These are phyloP conservation scores for Linnemannia zychae DNA, from an alignment of 192 early-diverging fungal genomes.

Conservation along the genomic window DNA sequence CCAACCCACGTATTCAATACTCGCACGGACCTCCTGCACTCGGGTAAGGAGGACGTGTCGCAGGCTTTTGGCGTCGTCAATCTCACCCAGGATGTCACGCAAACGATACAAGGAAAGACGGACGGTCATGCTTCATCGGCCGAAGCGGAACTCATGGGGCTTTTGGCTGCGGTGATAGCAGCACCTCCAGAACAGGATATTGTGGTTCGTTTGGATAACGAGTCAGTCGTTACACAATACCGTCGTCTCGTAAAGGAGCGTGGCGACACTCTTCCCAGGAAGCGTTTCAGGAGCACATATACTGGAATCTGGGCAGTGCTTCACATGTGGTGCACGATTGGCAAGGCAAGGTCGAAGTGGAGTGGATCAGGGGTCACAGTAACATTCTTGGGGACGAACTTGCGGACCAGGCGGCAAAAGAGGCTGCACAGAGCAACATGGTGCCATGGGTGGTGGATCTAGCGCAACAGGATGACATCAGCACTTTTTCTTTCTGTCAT, in stretches of 20 bases:
- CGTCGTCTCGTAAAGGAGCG: not conserved
- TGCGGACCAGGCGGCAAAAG: not conserved
- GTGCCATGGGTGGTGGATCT: conserved; percentile 9
- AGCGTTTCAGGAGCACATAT: not conserved
- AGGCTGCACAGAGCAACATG: not conserved
- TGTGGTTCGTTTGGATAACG: not conserved
- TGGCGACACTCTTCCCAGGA: not conserved
- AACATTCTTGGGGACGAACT: not conserved
- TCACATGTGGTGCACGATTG: not conserved
- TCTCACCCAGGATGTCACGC: not conserved
- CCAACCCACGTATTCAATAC: not conserved
- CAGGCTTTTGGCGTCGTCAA: conserved; percentile 11
- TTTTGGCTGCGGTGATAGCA: not conserved
- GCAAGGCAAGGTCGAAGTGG: not conserved
- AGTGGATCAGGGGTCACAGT: conserved; percentile 11
- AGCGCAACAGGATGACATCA: not conserved
- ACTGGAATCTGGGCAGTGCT: conserved; percentile 5
- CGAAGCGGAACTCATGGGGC: conserved; percentile 6
- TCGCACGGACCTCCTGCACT: not conserved
- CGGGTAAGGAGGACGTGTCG: not conserved
- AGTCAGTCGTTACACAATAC: not conserved
- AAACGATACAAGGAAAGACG: not conserved
- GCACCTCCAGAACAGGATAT: not conserved
- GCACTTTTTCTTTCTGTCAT: no score
- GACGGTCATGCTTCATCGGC: conserved; percentile 12